phyloP scores from a whole-genome alignment of 2,329 filamentous ascomycete genomes.

The Diaporthe australafricana region DNA sequence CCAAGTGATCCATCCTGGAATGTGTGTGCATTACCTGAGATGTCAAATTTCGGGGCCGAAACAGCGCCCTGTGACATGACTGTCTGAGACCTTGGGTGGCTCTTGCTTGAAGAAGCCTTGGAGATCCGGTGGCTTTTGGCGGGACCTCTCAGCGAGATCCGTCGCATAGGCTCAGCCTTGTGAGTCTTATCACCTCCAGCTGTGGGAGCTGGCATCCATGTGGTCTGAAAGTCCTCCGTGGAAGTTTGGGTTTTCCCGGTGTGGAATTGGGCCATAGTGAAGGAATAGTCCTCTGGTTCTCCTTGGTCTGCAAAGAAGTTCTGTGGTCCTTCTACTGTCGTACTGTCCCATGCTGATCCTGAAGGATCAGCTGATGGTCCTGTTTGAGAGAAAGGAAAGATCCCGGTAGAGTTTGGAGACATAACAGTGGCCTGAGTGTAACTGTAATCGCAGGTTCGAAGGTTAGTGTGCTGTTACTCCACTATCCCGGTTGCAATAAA shows the following conservation, averaged over 20 bases:
- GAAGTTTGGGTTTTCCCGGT: slow-evolving; percentile 61
- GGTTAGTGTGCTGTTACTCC: slow-evolving; percentile 69
- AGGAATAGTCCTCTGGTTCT: slow-evolving; percentile 66
- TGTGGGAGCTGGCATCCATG: slow-evolving; percentile 56
- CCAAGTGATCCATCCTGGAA: slow-evolving; percentile 55
- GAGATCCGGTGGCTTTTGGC: slow-evolving; percentile 56
- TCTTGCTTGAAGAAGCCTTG: slow-evolving; percentile 56
- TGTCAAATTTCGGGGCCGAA: slow-evolving; percentile 63
- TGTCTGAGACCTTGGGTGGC: slow-evolving; percentile 57
- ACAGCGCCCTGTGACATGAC: slow-evolving; percentile 61
- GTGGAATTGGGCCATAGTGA: slow-evolving; percentile 66
- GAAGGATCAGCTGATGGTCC: slow-evolving; percentile 66
- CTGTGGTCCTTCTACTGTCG: slow-evolving; percentile 69
- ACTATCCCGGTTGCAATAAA: slow-evolving; percentile 48
- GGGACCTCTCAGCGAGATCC: slow-evolving; percentile 57
- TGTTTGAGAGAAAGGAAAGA: slow-evolving; percentile 71
- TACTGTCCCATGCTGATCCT: slow-evolving; percentile 64
- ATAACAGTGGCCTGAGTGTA: slow-evolving; percentile 65
- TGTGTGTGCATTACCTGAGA: slow-evolving; percentile 60
- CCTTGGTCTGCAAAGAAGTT: slow-evolving; percentile 67
- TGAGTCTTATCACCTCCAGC: slow-evolving; percentile 51
- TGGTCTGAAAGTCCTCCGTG: slow-evolving; percentile 59
- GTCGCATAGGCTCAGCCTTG: slow-evolving; percentile 57
- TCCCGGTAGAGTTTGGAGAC: slow-evolving; percentile 60
- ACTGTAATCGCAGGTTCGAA: slow-evolving; percentile 66